phyloP scores from a whole-genome alignment of 2,329 filamentous ascomycete genomes.

The Nemania sp. region DNA sequence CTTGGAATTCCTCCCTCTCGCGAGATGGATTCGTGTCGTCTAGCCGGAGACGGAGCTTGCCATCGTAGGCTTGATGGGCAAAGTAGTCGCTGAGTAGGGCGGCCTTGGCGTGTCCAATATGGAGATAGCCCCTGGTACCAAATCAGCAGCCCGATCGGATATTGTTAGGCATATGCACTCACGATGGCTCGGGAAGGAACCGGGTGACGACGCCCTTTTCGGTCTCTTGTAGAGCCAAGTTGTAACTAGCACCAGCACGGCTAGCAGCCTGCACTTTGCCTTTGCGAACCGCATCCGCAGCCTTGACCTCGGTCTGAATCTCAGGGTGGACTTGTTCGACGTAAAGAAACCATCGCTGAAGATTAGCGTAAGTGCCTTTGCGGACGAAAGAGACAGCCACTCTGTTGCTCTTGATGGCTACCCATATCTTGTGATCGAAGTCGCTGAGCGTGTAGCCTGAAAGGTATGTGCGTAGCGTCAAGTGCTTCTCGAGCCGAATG shows the following conservation, averaged over 20 bases:
- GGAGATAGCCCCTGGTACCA: constrained; percentile 70
- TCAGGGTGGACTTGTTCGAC: constrained; percentile 81
- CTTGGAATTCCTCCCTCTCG: constrained; percentile 95
- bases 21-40: constrained; percentile 98
- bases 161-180: constrained; percentile 40
- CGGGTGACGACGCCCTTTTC: constrained; percentile 88
- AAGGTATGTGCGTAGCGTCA: constrained; percentile 84
- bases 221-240: constrained; percentile 81
- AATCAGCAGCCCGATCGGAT: constrained; percentile 11
- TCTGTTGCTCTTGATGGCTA: constrained; percentile 79
- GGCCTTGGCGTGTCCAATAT: constrained; percentile 95
- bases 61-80: constrained; percentile 88
- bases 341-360: constrained; percentile 85
- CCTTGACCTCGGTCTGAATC: constrained; percentile 70
- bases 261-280: constrained; percentile 69
- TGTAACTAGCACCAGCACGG: constrained; percentile 84
- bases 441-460: constrained; percentile 78
- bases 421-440: constrained; percentile 81
- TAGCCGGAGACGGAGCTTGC: constrained; percentile 87
- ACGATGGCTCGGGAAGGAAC: constrained; percentile 93
- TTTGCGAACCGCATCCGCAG: constrained; percentile 67
- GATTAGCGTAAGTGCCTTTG: constrained; percentile 74
- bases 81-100: constrained; percentile 96
- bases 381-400: constrained; percentile 81
- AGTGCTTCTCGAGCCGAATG: constrained; percentile 79